Percentiles rank a stretch among this genome's conserved stretches.
phyloP scores from a whole-genome alignment of 2,329 filamentous ascomycete genomes.

The Passalora sequoiae region DNA sequence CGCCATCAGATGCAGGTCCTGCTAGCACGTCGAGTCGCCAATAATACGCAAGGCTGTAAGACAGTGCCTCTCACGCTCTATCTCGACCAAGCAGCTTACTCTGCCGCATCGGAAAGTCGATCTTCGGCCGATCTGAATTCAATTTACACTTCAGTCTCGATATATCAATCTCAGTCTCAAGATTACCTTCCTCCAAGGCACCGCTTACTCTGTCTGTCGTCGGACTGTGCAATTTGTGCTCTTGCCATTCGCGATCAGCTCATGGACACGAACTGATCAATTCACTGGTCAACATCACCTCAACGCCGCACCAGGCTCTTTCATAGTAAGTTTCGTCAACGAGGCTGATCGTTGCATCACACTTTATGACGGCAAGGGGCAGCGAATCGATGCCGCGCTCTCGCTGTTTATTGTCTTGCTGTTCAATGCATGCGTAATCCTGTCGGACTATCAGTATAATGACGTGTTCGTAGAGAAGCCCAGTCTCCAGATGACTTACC shows the following conservation, averaged over 20 bases:
- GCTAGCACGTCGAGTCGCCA: too few relatives aligned
- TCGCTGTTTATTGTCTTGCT: conserved; percentile 31
- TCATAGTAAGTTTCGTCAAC: conserved; percentile 34
- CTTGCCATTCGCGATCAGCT: background rate
- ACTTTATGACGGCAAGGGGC: conserved; percentile 38
- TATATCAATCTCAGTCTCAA: background rate
- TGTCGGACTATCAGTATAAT: conserved; percentile 10
- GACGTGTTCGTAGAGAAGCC: background rate
- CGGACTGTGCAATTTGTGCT: background rate
- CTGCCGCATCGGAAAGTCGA: background rate
- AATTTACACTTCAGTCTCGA: background rate
- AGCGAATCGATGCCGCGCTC: conserved; percentile 33
- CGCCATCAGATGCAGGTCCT: too few relatives aligned
- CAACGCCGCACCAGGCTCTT: conserved; percentile 39
- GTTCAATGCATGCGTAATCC: conserved; percentile 40
- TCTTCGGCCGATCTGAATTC: background rate
- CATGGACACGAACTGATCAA: background rate
- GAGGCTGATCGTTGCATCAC: conserved; percentile 40
- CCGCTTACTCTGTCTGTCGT: background rate
- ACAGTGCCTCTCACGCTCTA: background rate
- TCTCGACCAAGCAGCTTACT: background rate
- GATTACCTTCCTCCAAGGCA: background rate
- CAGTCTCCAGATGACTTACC: background rate
- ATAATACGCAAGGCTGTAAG: too few relatives aligned
- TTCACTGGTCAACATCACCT: conserved; percentile 20